A percentile compares a stretch with the other conserved stretches of the same genome.
Conservation (phyloP, 495 filamentous ascomycete species). For the Xylaria intraflava region DNA sequence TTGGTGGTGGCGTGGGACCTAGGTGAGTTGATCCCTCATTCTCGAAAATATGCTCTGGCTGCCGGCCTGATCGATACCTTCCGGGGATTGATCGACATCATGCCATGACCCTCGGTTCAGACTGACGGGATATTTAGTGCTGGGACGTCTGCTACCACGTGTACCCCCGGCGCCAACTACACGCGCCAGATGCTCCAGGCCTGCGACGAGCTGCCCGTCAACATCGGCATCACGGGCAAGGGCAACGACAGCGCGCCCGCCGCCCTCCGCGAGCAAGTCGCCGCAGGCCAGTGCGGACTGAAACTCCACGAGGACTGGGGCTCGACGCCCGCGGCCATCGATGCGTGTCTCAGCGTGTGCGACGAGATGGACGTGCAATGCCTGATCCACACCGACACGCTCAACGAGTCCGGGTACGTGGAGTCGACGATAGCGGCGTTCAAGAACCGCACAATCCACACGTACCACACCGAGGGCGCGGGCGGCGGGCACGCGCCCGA, state of each 20-base stretch:
- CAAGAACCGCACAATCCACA: conserved; percentile 89
- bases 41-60: not conserved
- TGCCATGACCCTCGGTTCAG: not conserved
- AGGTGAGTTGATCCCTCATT: conserved; percentile 36
- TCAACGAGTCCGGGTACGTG: conserved; percentile 96
- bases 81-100: too few relatives aligned
- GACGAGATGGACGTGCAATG: conserved; percentile 90
- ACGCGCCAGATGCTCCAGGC: conserved; percentile 93
- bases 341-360: conserved; percentile 80
- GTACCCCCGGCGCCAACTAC: conserved; percentile 79
- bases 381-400: conserved; percentile 94
- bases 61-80: too few relatives aligned
- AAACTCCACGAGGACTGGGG: conserved; percentile 99
- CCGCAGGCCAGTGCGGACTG: conserved; percentile 80
- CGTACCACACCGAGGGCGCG: conserved; percentile 96
- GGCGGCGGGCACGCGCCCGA: conserved; percentile 95
- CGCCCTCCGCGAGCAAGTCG: conserved; percentile 73
- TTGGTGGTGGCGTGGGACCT: conserved; percentile 92
- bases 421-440: conserved; percentile 86
- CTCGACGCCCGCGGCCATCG: conserved; percentile 85
- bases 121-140: conserved; percentile 48
- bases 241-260: conserved; percentile 76
- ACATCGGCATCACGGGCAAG: conserved; percentile 92
- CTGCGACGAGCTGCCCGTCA: conserved; percentile 78
- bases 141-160: conserved; percentile 92